Base-by-base conservation (phyloP, 345 rosid genomes). In the Aethionema arabicum region DNA sequence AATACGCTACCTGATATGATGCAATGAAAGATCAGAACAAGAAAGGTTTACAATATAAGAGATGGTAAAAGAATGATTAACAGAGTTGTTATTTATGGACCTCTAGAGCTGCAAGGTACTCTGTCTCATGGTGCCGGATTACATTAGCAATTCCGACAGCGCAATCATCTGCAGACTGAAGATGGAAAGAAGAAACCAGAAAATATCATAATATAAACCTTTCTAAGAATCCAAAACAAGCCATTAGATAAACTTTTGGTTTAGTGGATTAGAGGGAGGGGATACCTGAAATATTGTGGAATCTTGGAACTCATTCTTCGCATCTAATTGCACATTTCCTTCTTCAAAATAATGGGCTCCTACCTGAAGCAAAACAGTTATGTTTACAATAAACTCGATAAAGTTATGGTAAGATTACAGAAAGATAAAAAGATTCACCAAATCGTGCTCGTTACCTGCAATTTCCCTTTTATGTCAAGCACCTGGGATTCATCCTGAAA, bases 261-360 rank as follows among this genome's bases (percentile, higher is more conserved):
- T 37, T 48, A 37, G 52, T 14, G 63, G 48, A 27, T 31, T 52
- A 33, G 43, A 30, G 49, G 48, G 42, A 5, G 32, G 9, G 29
- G 41, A 13, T 72, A 92, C 98, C 95, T 89, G 99, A 79, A 93
- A 80, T 6, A 90, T 74, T 37, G 97, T 84, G 15, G 86, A 79
- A 74, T 93, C 96, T 73, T 79, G 73, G 65, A 89, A 85, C 61
- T 90, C 97, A 64, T 90, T 84, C 67, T 82, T 81, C 41, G 99
- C 87, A 68, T 87, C 96, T 78, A 90, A 76, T 72, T 93, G 96
- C 65, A 93, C 99, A 82, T 93, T 93, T 62, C 99, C 97, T 80
- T 93, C 97, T 72, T 93, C 99, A 72, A 90, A 93, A 76, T 90
- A 93, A 78, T 93, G 99, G 32, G 97, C 97, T 30, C 78, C 91